These are phyloP conservation scores for Schizophyllum amplum DNA, from an alignment of 1,284 basidiomycete species.

Conservation along the genomic window DNA sequence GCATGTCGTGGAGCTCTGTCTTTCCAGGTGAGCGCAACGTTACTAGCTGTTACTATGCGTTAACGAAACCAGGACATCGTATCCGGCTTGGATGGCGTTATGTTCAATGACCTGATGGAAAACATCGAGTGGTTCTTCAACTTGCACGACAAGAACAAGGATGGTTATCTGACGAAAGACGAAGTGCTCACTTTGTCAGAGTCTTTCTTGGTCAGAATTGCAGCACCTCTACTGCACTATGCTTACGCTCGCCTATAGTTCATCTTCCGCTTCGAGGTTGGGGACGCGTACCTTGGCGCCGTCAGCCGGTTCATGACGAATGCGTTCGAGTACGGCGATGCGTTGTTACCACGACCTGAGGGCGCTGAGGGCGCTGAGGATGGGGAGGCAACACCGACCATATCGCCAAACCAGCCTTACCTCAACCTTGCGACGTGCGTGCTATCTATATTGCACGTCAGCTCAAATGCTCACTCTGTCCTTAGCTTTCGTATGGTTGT, in stretches of 20 bases:
- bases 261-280: slow-evolving; percentile 96
- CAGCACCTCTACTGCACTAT: slow-evolving; percentile 35
- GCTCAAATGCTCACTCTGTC: slow-evolving; percentile 49
- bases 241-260: slow-evolving; percentile 44
- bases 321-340: slow-evolving; percentile 93
- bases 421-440: slow-evolving; percentile 76
- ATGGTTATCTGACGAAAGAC: slow-evolving; percentile 91
- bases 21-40: slow-evolving; percentile 52
- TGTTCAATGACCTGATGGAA: slow-evolving; percentile 96
- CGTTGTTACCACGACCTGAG: slow-evolving; percentile 52
- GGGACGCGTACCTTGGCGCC: slow-evolving; percentile 93
- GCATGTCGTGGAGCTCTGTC: slow-evolving; percentile 76
- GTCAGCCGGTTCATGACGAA: slow-evolving; percentile 96
- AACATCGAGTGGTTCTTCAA: slow-evolving; percentile 99
- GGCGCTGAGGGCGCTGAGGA: slow-evolving; percentile 72
- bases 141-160: slow-evolving; percentile 92
- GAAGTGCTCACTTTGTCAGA: slow-evolving; percentile 95
- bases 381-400: slow-evolving; percentile 41
- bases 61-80: slow-evolving; percentile 71
- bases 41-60: slow-evolving; percentile 6
- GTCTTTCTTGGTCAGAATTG: slow-evolving; percentile 70
- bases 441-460: neutral
- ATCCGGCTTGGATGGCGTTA: slow-evolving; percentile 81
- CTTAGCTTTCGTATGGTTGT: slow-evolving; percentile 99
- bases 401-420: slow-evolving; percentile 74